Percentiles rank a stretch among this genome's conserved stretches.
Conservation (phyloP, 345 rosid genomes). For the Hibiscus trionum region DNA sequence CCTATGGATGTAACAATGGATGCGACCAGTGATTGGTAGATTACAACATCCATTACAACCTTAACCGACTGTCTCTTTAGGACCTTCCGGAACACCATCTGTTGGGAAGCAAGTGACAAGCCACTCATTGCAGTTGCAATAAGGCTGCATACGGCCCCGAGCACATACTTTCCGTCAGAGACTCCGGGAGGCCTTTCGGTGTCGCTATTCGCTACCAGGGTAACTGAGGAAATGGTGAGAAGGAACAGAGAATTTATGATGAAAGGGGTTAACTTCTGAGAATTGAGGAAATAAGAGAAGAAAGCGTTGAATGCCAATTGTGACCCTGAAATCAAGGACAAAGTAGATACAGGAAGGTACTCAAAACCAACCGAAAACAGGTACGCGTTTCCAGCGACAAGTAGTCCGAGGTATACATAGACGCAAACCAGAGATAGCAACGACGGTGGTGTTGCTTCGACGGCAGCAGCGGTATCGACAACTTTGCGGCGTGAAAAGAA, state of each 20-base stretch:
- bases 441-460: neutral
- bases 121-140: constrained; percentile 36
- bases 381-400: constrained; percentile 21
- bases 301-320: constrained; percentile 46
- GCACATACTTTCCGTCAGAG: constrained; percentile 16
- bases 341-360: constrained; percentile 42
- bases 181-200: constrained; percentile 1
- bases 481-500: constrained; percentile 18
- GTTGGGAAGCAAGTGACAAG: constrained; percentile 30
- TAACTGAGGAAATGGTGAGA: constrained; percentile 39
- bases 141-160: constrained; percentile 44
- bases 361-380: constrained; percentile 19
- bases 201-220: constrained; percentile 28
- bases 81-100: constrained; percentile 36
- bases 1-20: constrained; percentile 18
- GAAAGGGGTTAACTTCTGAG: constrained; percentile 37
- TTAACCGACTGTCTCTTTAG: constrained; percentile 19
- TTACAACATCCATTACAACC: constrained; percentile 29
- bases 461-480: neutral
- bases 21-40: constrained; percentile 25
- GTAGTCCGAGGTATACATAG: constrained; percentile 28
- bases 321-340: constrained; percentile 33
- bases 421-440: neutral
- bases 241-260: constrained; percentile 34
- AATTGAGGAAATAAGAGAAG: constrained; percentile 43